phyloP scores from a whole-genome alignment of 805 yeast genomes.

The Wickerhamiella alocasiicola region DNA sequence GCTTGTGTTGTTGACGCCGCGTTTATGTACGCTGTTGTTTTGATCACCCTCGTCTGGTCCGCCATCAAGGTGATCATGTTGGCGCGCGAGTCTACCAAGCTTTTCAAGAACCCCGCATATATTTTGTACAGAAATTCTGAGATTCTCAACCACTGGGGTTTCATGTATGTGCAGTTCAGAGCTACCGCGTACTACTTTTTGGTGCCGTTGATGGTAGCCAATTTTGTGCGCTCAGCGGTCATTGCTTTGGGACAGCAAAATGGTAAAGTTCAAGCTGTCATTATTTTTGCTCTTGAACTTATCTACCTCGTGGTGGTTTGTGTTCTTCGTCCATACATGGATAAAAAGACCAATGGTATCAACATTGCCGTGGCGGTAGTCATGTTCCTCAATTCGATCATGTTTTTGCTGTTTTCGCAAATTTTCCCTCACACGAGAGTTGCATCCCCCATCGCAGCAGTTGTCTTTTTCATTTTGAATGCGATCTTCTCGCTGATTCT shows the following conservation, averaged over 20 bases:
- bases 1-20: conserved; percentile 75
- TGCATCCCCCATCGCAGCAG: conserved; percentile 86
- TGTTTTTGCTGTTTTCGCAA: conserved; percentile 81
- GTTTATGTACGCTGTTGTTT: conserved; percentile 45
- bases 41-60: conserved; percentile 57
- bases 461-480: conserved; percentile 77
- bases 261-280: conserved; percentile 73
- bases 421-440: conserved; percentile 67
- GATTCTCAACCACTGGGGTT: conserved; percentile 78
- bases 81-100: conserved; percentile 57
- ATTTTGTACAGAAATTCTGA: conserved; percentile 72
- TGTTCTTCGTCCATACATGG: conserved; percentile 80
- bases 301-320: conserved; percentile 52
- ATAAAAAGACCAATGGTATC: conserved; percentile 86
- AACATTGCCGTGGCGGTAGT: conserved; percentile 76
- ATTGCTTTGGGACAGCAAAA: conserved; percentile 73
- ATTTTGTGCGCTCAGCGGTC: conserved; percentile 62
- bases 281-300: conserved; percentile 65
- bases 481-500: conserved; percentile 78
- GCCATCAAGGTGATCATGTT: conserved; percentile 57
- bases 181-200: conserved; percentile 84
- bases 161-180: conserved; percentile 78
- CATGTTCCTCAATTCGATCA: conserved; percentile 67
- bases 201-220: conserved; percentile 47
- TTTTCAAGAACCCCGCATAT: conserved; percentile 86